phyloP scores from a whole-genome alignment of 306 rosid genomes.

The Cotoneaster glaucophyllus region DNA sequence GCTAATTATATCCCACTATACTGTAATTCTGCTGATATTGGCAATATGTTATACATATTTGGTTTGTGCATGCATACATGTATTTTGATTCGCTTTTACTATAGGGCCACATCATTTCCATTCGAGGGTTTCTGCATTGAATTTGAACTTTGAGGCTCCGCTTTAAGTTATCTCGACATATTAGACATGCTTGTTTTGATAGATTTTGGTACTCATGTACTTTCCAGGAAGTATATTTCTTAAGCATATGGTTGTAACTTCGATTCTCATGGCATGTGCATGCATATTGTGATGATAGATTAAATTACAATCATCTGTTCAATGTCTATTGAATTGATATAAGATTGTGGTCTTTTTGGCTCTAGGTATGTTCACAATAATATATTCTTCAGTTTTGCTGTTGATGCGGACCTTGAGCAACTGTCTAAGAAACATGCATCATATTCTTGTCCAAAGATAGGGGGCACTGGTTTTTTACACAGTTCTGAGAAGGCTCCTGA shows the following conservation, averaged over 20 bases:
- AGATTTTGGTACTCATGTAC: neutral
- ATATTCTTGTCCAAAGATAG: slow-evolving; percentile 41
- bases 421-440: slow-evolving; percentile 51
- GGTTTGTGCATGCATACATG: neutral
- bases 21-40: neutral
- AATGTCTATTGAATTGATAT: slow-evolving; percentile 4
- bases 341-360: slow-evolving; percentile 11
- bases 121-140: neutral
- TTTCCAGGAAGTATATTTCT: neutral
- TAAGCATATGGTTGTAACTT: neutral
- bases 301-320: neutral
- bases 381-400: slow-evolving; percentile 95
- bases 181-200: neutral
- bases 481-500: slow-evolving; percentile 41
- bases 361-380: slow-evolving; percentile 97
- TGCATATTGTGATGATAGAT: neutral
- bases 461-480: slow-evolving; percentile 24
- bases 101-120: neutral
- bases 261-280: neutral
- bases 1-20: neutral
- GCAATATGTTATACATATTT: neutral
- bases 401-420: slow-evolving; percentile 96
- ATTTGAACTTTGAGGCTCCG: neutral
- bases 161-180: neutral
- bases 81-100: neutral